Conservation (phyloP, 345 rosid genomes). For the Populus davidiana region DNA sequence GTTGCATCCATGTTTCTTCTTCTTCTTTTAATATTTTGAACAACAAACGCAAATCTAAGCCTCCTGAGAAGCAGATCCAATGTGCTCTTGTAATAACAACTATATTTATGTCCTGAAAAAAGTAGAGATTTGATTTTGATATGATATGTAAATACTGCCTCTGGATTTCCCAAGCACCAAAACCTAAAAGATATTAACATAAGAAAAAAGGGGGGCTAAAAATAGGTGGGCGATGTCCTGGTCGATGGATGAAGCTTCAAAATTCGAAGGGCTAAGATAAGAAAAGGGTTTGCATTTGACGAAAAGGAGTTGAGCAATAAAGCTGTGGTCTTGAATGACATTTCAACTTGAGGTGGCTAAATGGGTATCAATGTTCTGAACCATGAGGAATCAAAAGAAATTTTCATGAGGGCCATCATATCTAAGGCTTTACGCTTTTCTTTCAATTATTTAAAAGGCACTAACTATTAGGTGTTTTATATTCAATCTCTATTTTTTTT, state of each 20-base stretch:
- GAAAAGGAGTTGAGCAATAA: slow-evolving; percentile 1
- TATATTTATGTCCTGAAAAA: no score
- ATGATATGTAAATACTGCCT: no score
- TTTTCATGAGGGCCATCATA: neutral
- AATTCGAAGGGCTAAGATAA: neutral
- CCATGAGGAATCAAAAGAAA: neutral
- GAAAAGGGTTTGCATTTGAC: neutral
- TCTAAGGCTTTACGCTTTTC: neutral
- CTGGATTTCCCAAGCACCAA: no score
- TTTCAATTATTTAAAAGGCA: neutral
- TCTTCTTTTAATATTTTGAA: no score
- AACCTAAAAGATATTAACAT: no score
- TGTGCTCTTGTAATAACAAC: no score
- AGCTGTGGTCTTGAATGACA: neutral
- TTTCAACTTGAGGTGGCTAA: neutral
- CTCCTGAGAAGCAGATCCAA: no score
- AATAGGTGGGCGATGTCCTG: neutral
- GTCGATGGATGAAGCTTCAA: neutral
- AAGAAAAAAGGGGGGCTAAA: no score
- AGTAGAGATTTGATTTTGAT: no score
- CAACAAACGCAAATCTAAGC: no score
- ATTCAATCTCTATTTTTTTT: no score
- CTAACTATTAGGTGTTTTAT: neutral
- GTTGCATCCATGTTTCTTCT: no score
- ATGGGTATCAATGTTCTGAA: neutral